These are phyloP conservation scores for Garcia nutans DNA, from an alignment of 345 rosid species.

Conservation along the genomic window DNA sequence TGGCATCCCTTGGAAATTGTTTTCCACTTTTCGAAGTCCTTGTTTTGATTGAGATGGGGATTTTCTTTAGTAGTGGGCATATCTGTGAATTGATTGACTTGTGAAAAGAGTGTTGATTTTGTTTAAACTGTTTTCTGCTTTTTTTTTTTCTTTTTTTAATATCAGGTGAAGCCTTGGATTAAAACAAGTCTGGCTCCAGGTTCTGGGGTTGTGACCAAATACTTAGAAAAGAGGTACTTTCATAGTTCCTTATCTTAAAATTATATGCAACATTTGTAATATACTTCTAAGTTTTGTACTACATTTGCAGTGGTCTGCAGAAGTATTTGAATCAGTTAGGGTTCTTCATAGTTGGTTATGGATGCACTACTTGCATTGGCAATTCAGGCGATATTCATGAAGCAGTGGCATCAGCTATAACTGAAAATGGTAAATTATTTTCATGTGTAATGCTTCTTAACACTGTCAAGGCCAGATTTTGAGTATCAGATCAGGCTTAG, in stretches of 20 bases:
- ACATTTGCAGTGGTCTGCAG: conserved; percentile 66
- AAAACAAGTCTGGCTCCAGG: conserved; percentile 97
- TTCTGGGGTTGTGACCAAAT: conserved; percentile 92
- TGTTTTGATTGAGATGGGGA: background rate
- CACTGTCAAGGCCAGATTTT: background rate
- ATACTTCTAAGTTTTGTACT: conserved; percentile 22
- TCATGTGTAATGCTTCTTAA: background rate
- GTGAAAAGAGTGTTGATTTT: background rate
- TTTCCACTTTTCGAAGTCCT: background rate
- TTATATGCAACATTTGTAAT: background rate
- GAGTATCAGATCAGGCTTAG: background rate
- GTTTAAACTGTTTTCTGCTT: background rate
- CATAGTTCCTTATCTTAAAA: background rate
- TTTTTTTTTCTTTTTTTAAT: background rate
- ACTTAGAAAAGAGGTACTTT: conserved; percentile 62
- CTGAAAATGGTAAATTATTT: conserved; percentile 56
- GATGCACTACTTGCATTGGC: conserved; percentile 94
- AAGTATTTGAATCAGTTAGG: conserved; percentile 75
- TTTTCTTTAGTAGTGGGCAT: background rate
- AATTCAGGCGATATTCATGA: conserved; percentile 91
- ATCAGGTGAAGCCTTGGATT: conserved; percentile 83
- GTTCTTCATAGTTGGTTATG: conserved; percentile 82
- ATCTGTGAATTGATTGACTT: background rate
- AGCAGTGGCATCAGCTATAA: conserved; percentile 72
- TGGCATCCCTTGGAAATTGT: background rate